Conservation (phyloP, 169 alveolate species). For the Fabrea salina region DNA sequence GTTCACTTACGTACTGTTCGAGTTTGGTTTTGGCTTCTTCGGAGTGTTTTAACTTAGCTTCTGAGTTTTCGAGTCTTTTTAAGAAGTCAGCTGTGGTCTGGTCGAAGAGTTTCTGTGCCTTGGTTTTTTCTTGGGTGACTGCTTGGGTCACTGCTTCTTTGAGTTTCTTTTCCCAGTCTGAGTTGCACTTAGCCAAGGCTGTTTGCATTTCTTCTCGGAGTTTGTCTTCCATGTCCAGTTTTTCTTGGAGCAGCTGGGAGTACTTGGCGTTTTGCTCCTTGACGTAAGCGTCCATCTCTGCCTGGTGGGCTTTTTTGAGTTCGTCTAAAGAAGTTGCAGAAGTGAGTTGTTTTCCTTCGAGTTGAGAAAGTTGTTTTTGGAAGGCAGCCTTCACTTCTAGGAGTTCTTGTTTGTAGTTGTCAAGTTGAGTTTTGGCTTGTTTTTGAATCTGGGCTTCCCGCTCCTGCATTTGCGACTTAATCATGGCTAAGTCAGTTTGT, state of each 20-base stretch:
- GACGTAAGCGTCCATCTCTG: constrained; percentile 64
- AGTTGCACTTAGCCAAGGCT: constrained; percentile 33
- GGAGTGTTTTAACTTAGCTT: not conserved
- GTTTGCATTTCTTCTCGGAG: constrained; percentile 39
- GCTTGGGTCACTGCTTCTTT: constrained; percentile 43
- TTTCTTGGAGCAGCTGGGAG: constrained; percentile 61
- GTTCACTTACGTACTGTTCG: not conserved
- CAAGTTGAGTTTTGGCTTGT: constrained; percentile 48
- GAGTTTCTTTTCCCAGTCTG: constrained; percentile 54
- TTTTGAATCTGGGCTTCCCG: constrained; percentile 45
- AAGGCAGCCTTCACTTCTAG: constrained; percentile 54
- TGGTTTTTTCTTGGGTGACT: constrained; percentile 41
- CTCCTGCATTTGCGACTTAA: constrained; percentile 57
- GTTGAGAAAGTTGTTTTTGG: constrained; percentile 56
- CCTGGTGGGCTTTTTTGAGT: constrained; percentile 56
- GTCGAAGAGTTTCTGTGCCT: constrained; percentile 30
- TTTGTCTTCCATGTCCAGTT: constrained; percentile 66
- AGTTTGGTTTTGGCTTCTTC: constrained; percentile 41
- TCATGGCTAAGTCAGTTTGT: constrained; percentile 47
- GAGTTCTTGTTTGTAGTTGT: constrained; percentile 53
- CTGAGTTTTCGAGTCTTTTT: not conserved
- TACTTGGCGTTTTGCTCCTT: constrained; percentile 60
- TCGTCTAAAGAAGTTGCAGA: constrained; percentile 42
- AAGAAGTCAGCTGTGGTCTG: not conserved
- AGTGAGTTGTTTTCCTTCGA: constrained; percentile 52